phyloP scores from a whole-genome alignment of 2,329 filamentous ascomycete genomes.

The Phyllosticta citrichinensis region DNA sequence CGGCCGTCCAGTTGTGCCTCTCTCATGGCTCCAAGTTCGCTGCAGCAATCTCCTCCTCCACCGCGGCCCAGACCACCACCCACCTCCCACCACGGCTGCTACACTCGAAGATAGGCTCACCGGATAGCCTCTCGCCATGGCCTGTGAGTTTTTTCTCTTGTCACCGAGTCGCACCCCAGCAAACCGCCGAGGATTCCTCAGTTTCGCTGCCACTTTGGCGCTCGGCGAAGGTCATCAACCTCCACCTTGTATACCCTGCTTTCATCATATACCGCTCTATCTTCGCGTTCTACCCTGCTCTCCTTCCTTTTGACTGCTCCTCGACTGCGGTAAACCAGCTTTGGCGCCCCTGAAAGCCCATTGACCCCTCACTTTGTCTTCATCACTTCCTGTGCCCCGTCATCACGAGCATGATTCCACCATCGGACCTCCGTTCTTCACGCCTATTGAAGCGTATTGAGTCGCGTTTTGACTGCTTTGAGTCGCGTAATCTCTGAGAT shows the following conservation, averaged over 20 bases:
- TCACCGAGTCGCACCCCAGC: constrained; percentile 10
- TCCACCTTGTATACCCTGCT: constrained; percentile 24
- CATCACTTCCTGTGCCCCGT: constrained; percentile 19
- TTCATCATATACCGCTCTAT: constrained; percentile 18
- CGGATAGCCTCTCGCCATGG: constrained; percentile 44
- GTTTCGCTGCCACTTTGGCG: constrained; percentile 15
- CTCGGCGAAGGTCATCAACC: constrained; percentile 23
- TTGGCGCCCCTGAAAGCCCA: constrained; percentile 8
- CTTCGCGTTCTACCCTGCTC: not conserved
- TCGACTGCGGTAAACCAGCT: constrained; percentile 13
- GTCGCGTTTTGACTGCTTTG: constrained; percentile 26
- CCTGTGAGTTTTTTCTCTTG: constrained; percentile 43
- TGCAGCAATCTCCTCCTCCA: not conserved
- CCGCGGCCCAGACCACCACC: constrained; percentile 1
- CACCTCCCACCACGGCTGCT: constrained; percentile 8
- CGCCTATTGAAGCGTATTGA: constrained; percentile 16
- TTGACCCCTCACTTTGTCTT: constrained; percentile 18
- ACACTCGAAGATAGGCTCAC: constrained; percentile 1
- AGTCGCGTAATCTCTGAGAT: constrained; percentile 34
- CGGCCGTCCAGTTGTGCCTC: not conserved
- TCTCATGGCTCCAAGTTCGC: not conserved
- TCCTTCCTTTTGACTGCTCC: constrained; percentile 13
- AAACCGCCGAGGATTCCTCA: not conserved
- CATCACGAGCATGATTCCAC: constrained; percentile 24
- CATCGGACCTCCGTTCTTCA: constrained; percentile 30